phyloP scores from a whole-genome alignment of 2,329 filamentous ascomycete genomes.

The Pseudogymnoascus pannorum region DNA sequence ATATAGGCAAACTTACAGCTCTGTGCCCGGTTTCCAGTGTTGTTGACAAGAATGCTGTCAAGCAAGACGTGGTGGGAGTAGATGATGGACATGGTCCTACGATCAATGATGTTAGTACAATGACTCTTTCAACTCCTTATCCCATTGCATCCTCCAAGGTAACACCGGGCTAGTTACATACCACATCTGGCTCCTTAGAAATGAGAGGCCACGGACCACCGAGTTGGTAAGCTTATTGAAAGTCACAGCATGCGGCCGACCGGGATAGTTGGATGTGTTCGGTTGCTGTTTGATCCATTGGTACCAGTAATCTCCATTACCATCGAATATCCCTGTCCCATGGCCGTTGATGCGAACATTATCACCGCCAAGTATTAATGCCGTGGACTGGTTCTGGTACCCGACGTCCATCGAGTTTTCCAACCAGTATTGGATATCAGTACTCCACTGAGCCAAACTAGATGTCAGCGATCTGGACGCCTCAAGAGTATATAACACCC shows the following conservation, averaged over 20 bases:
- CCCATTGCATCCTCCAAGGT: neutral
- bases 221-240: constrained; percentile 43
- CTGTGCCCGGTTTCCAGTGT: constrained; percentile 25
- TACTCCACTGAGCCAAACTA: constrained; percentile 31
- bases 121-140: neutral
- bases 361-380: constrained; percentile 47
- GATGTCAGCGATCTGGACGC: neutral
- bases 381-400: constrained; percentile 49
- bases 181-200: constrained; percentile 55
- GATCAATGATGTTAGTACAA: neutral
- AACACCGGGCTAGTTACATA: constrained; percentile 15
- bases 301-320: constrained; percentile 56
- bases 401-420: constrained; percentile 42
- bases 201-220: constrained; percentile 40
- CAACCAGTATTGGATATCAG: constrained; percentile 45
- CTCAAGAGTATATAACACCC: neutral
- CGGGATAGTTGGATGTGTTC: constrained; percentile 38
- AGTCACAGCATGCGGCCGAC: constrained; percentile 45
- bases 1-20: neutral
- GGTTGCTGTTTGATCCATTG: constrained; percentile 33
- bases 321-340: constrained; percentile 47
- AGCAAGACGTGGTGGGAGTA: constrained; percentile 40
- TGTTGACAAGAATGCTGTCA: constrained; percentile 47
- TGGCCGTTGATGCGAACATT: constrained; percentile 43
- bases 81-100: constrained; percentile 44